Percentiles rank a stretch among this genome's conserved stretches.
phyloP scores from a whole-genome alignment of 2,329 filamentous ascomycete species.

The Verticillium isaacii region DNA sequence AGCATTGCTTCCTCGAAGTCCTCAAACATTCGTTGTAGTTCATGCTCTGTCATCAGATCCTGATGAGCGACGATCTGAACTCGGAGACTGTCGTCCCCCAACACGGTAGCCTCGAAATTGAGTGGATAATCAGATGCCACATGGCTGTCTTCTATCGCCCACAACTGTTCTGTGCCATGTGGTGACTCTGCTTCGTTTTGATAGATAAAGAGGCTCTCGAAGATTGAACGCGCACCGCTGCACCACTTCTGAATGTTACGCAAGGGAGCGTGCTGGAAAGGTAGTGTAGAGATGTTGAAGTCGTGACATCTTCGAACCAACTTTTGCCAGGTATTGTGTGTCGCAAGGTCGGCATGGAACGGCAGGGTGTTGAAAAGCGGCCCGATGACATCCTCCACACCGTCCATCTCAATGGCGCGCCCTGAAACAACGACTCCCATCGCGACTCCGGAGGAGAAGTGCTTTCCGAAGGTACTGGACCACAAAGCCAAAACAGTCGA shows the following conservation, averaged over 20 bases:
- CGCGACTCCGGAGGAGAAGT: constrained; percentile 41
- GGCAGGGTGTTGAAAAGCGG: constrained; percentile 90
- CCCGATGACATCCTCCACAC: constrained; percentile 64
- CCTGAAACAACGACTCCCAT: constrained; percentile 78
- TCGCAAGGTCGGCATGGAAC: constrained; percentile 47
- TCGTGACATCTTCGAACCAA: constrained; percentile 62
- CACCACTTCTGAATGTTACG: constrained; percentile 79
- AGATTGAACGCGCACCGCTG: constrained; percentile 55
- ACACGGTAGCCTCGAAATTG: constrained; percentile 67
- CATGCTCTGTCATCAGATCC: background rate
- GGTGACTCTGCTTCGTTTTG: constrained; percentile 44
- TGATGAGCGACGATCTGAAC: constrained; percentile 57
- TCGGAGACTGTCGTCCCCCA: constrained; percentile 38
- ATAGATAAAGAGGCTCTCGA: constrained; percentile 81
- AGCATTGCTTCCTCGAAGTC: constrained; percentile 24
- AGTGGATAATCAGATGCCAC: constrained; percentile 65
- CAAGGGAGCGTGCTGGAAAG: constrained; percentile 75
- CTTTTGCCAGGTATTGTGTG: constrained; percentile 50
- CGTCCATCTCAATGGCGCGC: constrained; percentile 63
- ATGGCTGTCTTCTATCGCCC: constrained; percentile 47
- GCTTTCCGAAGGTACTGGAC: constrained; percentile 55
- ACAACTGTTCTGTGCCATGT: constrained; percentile 34
- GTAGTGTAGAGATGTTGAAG: constrained; percentile 62
- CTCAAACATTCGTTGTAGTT: constrained; percentile 31
- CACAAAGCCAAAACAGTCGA: constrained; percentile 73